Percentiles rank a stretch among this genome's conserved stretches.
phyloP scores from a whole-genome alignment of 352 stramenopile genomes.

The Globisporangium viniferum region DNA sequence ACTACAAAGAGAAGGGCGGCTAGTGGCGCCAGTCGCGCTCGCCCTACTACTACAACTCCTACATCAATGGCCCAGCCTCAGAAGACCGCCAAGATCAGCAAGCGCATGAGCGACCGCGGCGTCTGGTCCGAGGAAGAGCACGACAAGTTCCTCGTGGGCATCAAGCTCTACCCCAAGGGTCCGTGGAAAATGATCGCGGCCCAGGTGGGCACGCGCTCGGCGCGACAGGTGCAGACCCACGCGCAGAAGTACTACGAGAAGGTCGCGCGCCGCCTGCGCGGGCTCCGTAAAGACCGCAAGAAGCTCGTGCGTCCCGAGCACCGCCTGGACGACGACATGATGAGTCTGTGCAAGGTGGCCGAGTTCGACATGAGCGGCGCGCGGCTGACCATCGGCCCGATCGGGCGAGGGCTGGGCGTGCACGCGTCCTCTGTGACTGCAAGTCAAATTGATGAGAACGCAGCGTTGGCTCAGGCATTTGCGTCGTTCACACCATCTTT shows the following conservation, averaged over 20 bases:
- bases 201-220: constrained; percentile 36
- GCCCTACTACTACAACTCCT: no score
- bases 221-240: constrained; percentile 64
- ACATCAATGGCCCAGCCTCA: background rate
- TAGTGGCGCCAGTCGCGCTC: background rate
- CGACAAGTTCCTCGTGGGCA: constrained; percentile 26
- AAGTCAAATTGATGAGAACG: background rate
- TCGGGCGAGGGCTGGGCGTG: background rate
- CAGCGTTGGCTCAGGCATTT: no score
- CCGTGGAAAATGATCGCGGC: constrained; percentile 34
- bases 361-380: constrained; percentile 4
- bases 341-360: constrained; percentile 9
- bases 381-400: no score
- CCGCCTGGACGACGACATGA: constrained; percentile 48
- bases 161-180: constrained; percentile 24
- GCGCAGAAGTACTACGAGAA: constrained; percentile 71
- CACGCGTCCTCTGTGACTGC: background rate
- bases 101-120: constrained; percentile 4
- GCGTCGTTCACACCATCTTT: no score
- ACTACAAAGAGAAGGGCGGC: background rate
- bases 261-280: constrained; percentile 54
- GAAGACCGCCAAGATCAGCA: background rate
- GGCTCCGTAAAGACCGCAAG: constrained; percentile 53
- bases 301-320: constrained; percentile 52
- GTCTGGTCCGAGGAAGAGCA: constrained; percentile 34